Base-by-base conservation (phyloP, 371 early-diverging fungal genomes). In the Mortierella sp. region DNA sequence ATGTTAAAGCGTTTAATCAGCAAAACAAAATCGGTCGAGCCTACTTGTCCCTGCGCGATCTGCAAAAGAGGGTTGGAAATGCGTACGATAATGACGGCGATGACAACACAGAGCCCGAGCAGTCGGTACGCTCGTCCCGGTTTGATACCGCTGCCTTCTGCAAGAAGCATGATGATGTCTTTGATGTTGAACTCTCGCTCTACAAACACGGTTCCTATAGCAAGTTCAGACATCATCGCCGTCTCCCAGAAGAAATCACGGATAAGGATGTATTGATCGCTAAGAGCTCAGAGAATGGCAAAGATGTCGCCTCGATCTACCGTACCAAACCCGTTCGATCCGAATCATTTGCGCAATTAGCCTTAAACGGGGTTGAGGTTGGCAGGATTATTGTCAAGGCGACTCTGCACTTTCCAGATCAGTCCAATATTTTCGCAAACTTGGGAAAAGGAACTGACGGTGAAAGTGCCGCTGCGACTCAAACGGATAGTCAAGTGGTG, bases 161-260 rank as follows among this genome's bases (percentile, higher is more conserved):
- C 57, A 60, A 66, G 47, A 75, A 75, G 61, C 75, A 75, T 55
- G 75, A 72, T 54, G 81, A 81, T 51, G 52, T 55, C 18, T 75
- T 81, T 60, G 76, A 81, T 64, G 14, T 81, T 12, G 73, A 76
- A 30, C 64, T 81, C 11, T 72, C 81, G n/a, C 73, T 81, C 24
- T 76, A 47, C 68, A 81, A 81, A 49, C 81, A 81, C 43, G 81
- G 81, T 0, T 81, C 81, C 1, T 81, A 81, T 55, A 69, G 73
- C 62, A 75, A 72, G 68, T 75, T 80, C 24, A 64, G 70, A 28
- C 68, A 65, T 16, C 40, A 40, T n/a, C 47, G 68, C 14, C 59
- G 14, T 14, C 62, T 51, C 18, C 18, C 35, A 14, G 54, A 43
- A 2, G 24, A 62, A 1, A 57, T 55, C 9, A 55, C 43, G 5